A percentile compares a stretch with the other conserved stretches of the same genome.
phyloP scores from a whole-genome alignment of 2,329 filamentous ascomycete genomes.

The Bipolaris cookei region DNA sequence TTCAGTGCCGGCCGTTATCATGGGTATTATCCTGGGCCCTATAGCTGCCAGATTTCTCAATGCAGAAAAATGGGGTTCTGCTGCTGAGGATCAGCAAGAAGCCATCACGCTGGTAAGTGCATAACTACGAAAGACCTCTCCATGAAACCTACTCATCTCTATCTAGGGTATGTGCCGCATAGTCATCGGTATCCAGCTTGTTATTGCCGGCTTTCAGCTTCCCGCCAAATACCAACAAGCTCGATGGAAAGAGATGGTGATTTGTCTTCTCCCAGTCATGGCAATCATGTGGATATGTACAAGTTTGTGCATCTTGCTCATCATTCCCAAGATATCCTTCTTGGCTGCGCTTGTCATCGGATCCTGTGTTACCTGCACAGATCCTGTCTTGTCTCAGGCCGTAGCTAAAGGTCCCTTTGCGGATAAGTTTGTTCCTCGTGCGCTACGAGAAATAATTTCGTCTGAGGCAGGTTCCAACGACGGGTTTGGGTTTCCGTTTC shows the following conservation, averaged over 20 bases:
- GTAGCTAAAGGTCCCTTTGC: slow-evolving; percentile 68
- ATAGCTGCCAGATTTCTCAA: slow-evolving; percentile 62
- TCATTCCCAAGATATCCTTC: slow-evolving; percentile 62
- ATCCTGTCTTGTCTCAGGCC: slow-evolving; percentile 67
- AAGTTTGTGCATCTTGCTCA: slow-evolving; percentile 61
- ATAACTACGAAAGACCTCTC: neutral
- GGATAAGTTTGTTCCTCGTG: slow-evolving; percentile 65
- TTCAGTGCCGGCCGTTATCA: slow-evolving; percentile 53
- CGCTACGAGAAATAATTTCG: slow-evolving; percentile 66
- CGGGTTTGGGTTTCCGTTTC: slow-evolving; percentile 67
- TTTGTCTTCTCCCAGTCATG: slow-evolving; percentile 66
- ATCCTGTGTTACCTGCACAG: slow-evolving; percentile 67
- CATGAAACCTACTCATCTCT: neutral
- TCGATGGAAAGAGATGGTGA: slow-evolving; percentile 61
- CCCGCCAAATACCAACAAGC: slow-evolving; percentile 61
- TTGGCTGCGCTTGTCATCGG: slow-evolving; percentile 61
- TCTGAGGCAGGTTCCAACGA: slow-evolving; percentile 68
- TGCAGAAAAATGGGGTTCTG: slow-evolving; percentile 48
- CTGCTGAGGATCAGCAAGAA: slow-evolving; percentile 41
- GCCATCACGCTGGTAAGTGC: slow-evolving; percentile 52
- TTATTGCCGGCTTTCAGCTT: slow-evolving; percentile 68
- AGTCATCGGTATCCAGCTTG: slow-evolving; percentile 67
- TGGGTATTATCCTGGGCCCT: slow-evolving; percentile 63
- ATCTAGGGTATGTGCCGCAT: slow-evolving; percentile 60
- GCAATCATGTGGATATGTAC: slow-evolving; percentile 67